A percentile compares a stretch with the other conserved stretches of the same genome.
These are phyloP conservation scores for Phaseolus coccineus DNA, from an alignment of 331 rosid genomes.

Conservation along the genomic window DNA sequence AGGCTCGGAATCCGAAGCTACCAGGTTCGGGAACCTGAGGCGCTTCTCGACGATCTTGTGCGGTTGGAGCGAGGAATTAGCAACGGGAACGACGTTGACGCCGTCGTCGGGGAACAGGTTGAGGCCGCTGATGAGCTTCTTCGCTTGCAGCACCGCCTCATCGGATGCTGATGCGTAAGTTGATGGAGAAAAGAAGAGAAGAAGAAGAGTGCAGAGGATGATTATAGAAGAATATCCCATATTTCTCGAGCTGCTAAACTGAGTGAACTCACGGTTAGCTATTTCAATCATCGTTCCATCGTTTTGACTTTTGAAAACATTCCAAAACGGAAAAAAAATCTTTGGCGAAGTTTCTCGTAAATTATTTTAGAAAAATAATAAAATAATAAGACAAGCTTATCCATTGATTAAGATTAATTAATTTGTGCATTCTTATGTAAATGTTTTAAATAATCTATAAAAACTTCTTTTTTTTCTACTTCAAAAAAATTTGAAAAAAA, in stretches of 20 bases:
- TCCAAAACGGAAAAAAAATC: no score
- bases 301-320: not conserved
- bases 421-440: no score
- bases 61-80: constrained; percentile 35
- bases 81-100: constrained; percentile 58
- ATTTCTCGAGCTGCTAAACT: not conserved
- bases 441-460: no score
- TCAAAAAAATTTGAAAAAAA: no score
- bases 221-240: constrained; percentile 9
- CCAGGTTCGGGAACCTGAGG: constrained; percentile 60
- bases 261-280: not conserved
- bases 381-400: no score
- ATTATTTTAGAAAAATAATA: no score
- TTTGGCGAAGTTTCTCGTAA: no score
- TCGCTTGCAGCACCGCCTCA: constrained; percentile 54
- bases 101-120: constrained; percentile 72
- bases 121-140: constrained; percentile 71
- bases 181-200: constrained; percentile 18
- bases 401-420: no score
- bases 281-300: not conserved
- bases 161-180: constrained; percentile 28
- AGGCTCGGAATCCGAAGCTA: constrained; percentile 56
- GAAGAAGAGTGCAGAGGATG: constrained; percentile 32
- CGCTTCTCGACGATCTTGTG: constrained; percentile 74
- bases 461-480: no score